phyloP scores from a whole-genome alignment of 1,284 basidiomycete genomes.

The Irpex sp. region DNA sequence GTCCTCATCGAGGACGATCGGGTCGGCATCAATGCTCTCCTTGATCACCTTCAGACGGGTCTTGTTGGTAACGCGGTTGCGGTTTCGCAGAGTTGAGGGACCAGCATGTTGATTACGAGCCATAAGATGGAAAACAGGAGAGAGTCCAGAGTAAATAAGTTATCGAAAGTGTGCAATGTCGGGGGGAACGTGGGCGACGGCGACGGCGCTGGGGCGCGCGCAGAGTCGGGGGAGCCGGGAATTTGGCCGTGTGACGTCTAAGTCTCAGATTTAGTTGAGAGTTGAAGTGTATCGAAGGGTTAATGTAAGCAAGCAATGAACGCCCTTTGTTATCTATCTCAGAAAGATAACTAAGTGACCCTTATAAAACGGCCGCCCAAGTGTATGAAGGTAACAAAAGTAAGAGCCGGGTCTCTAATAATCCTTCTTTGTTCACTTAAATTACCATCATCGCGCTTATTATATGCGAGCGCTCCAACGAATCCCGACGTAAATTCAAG shows the following conservation, averaged over 20 bases:
- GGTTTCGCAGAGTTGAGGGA: conserved; percentile 73
- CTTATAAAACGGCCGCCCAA: not conserved
- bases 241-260: conserved; percentile 6
- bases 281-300: not conserved
- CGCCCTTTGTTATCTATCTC: not conserved
- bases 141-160: conserved; percentile 9
- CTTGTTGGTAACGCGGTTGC: conserved; percentile 89
- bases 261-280: not conserved
- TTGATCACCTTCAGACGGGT: conserved; percentile 80
- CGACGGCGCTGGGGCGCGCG: conserved; percentile 14
- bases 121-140: conserved; percentile 47
- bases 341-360: not conserved
- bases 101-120: conserved; percentile 72
- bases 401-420: not conserved
- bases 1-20: conserved; percentile 78
- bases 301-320: not conserved
- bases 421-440: not conserved
- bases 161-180: conserved; percentile 5
- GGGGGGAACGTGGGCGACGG: conserved; percentile 15
- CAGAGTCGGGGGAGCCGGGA: conserved; percentile 16
- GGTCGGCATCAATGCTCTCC: conserved; percentile 78
- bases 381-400: not conserved
- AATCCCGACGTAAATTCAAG: not conserved
- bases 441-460: not conserved
- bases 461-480: not conserved